Evolutionary conservation across 176 grass and related monocot genomes (phyloP), one percentile per base, ranked within the genome.

Genomic region (Hyparrhenia diplandra): DNA sequence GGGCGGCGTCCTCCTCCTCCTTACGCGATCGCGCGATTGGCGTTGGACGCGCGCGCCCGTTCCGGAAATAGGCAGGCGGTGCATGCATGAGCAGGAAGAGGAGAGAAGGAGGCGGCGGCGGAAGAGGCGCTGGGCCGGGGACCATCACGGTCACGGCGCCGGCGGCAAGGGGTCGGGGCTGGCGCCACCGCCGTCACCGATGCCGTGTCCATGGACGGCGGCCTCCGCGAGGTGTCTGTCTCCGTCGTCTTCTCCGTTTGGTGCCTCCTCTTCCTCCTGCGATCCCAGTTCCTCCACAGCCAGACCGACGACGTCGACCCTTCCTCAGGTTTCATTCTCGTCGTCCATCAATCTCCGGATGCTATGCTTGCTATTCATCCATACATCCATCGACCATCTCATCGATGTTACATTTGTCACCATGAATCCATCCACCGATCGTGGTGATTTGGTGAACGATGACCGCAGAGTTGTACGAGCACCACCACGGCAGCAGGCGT

Each of bases 211-310:
- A 90, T 90, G 88, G 75, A 90, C 63, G 84, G 80, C 61, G 80
- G 85, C 83, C 81, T 94, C 66, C 87, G 90, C 68, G 88, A 92
- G 90, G 72, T 94, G 74, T 92, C 88, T 3, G 75, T 94, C 36
- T 89, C 94, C 25, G 89, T 92, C 17, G 69, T 88, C 70, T 64
- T 97, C 68, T 91, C 89, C 51, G 58, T 89, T 31, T 94, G 87
- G 94, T 97, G 89, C 69, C 60, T 97, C 83, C 74, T 90, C 78
- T 85, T 94, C 64, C 80, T 90, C 80, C 87, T 89, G 29, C 85
- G 78, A 9, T 94, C 77, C 32, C 80, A 83, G 59, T 83, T 92
- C 11, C 80, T 89, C 16, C 58, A 89, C 72, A 86, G 78, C 78
- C 88, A 89, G 73, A 73, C 72, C 28, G 78, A 88, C 59, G 67